Evolutionary conservation across 352 stramenopile genomes (phyloP), one percentile per base, ranked within the genome.

Genomic region (Phytopythium boreale): DNA sequence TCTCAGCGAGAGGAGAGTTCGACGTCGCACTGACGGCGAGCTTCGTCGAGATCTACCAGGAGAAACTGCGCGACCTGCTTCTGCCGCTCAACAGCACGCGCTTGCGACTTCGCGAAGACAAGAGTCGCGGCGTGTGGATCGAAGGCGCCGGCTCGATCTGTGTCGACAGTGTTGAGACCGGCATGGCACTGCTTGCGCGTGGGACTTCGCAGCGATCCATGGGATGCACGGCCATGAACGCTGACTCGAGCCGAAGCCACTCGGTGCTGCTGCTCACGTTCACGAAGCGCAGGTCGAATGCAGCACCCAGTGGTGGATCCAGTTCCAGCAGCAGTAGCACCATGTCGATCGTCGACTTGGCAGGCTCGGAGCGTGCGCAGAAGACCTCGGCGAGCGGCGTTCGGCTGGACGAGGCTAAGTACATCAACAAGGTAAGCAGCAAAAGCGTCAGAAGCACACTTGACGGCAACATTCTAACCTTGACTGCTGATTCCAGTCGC

Each of bases 21-120:
- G 69, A 80, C 3, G 58, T 72, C 17, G n/a, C 67, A 24, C 67
- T 92, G 36, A 79, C 65, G 0, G 78, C 75, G 2, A 88, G 78
- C 27, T 87, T 86, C 59, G 55, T 90, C 29, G 84, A 93, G 60
- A 74, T 93, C n/a, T 90, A 91, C 39, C 80, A 90, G 44, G 84
- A 93, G 59, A 77, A 60, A 15, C 55, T 91, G 27, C 75, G 79
- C 3, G 84, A 91, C 67, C 64, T 93, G 61, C 63, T 93, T 29
- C 51, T 72, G 20, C 71, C 75, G 0, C 58, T 70, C 50, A 78
- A 75, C 51, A 72, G 53, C 14, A 63, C 59, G 6, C 51, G 43
- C 0, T 36, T 89, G 58, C 64, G 69, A 11, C 76, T 90, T 14
- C 77, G 82, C 43, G 82, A 89, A 58, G 73, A 83, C 61, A 68